Conservation (phyloP, 2,329 filamentous ascomycete species). For the Reticulascus tulasneorum region DNA sequence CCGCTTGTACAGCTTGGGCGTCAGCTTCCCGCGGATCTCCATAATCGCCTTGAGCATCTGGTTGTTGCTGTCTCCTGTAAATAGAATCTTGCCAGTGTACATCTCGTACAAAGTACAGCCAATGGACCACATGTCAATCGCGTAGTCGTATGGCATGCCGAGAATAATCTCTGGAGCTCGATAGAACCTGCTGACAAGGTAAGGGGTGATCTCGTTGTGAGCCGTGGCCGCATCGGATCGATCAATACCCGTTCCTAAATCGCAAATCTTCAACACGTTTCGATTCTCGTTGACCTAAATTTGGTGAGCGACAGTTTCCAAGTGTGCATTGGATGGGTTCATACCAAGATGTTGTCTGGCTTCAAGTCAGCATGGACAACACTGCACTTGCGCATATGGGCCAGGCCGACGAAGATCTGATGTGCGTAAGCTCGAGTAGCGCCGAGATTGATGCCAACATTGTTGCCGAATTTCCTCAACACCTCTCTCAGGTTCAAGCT, state of each 20-base stretch:
- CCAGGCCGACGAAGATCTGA: constrained; percentile 88
- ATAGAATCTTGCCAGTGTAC: constrained; percentile 96
- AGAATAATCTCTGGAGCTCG: constrained; percentile 95
- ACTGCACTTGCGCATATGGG: constrained; percentile 84
- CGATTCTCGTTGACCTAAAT: constrained; percentile 70
- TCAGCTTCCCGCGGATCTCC: constrained; percentile 91
- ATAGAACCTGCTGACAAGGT: constrained; percentile 96
- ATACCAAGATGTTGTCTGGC: constrained; percentile 89
- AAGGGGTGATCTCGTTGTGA: constrained; percentile 83
- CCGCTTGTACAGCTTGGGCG: constrained; percentile 80
- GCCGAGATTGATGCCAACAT: constrained; percentile 84
- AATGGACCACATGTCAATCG: constrained; percentile 96
- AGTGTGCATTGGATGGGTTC: constrained; percentile 15
- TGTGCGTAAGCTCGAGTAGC: constrained; percentile 87
- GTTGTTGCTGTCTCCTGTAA: constrained; percentile 93
- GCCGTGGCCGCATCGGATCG: constrained; percentile 70
- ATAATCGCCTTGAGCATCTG: constrained; percentile 97
- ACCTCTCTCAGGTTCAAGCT: constrained; percentile 91
- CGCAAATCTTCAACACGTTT: constrained; percentile 88
- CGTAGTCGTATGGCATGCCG: constrained; percentile 92
- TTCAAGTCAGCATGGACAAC: constrained; percentile 96
- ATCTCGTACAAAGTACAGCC: constrained; percentile 96
- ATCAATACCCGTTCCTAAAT: constrained; percentile 93
- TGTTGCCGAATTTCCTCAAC: constrained; percentile 91
- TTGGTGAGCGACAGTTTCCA: constrained; percentile 19